Base-by-base conservation (phyloP, 2,329 filamentous ascomycete species). In the Paecilomyces dactylethromorphus region DNA sequence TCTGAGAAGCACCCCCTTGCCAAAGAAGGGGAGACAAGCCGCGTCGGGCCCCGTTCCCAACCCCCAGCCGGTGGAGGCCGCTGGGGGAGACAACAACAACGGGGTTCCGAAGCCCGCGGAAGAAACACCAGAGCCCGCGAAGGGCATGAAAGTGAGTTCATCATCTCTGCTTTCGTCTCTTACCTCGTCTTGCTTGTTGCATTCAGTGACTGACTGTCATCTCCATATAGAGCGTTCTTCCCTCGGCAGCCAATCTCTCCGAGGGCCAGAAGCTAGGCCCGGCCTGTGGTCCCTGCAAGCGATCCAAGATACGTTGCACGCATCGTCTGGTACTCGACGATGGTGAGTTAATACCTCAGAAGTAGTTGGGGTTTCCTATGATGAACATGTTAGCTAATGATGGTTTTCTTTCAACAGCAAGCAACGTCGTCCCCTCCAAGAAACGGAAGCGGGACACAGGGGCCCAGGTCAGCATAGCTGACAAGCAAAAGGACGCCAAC, bases 291-390 rank as follows among this genome's bases (percentile, higher is more conserved):
- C 50, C 56, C 7, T 71, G 69, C 56, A 66, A 62, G 18, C 60
- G 45, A 49, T 64, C 62, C 56, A 71, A 70, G 64, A 64, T 65
- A 59, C 65, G 66, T 33, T 71, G 69, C 60, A 58, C 29, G 12
- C 69, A 71, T 50, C 63, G 64, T 53, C 60, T 53, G 7, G 31
- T 53, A 22, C 49, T 57, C 1, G 55, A 54, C 29, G 51, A 56
- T 33, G 18, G 32, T 21, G 33, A 57, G 39, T 45, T 18, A 6
- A 54, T 54, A 22, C 13, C 6, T 11, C 21, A 29, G 29, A 6
- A 3, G 13, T 32, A 24, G n/a, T 53, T 26, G 12, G 35, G 13
- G 3, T 45, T 18, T 45, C 39, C 39, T 45, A 45, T 45, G 4
- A 45, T 45, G 35, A 49, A 32, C 55, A 55, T 22, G 24, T 32